Conservation (phyloP, 257 asterid genomes). For the Gynochthodes officinalis region DNA sequence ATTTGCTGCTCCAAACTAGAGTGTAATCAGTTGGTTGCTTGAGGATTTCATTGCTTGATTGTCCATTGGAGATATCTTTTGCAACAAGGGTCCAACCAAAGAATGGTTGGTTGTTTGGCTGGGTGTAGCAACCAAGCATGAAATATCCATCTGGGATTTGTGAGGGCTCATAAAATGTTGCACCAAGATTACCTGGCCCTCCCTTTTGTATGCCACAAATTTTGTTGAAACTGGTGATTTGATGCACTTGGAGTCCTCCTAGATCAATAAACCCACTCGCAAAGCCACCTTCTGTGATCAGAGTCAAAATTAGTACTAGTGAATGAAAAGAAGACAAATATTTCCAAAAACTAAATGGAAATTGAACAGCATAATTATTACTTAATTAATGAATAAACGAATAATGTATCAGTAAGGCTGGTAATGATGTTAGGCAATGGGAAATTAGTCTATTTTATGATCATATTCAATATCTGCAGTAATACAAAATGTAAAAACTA, state of each 20-base stretch:
- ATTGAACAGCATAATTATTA: too few species aligned
- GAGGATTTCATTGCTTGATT: constrained; percentile 34
- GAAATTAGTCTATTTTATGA: too few species aligned
- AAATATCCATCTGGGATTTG: constrained; percentile 73
- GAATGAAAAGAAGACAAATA: too few species aligned
- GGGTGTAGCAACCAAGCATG: constrained; percentile 75
- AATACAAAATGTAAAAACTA: not conserved
- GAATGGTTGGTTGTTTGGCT: constrained; percentile 60
- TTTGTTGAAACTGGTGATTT: constrained; percentile 46
- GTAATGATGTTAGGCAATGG: too few species aligned
- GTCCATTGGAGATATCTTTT: constrained; percentile 34
- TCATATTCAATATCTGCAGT: too few species aligned
- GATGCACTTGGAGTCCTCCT: constrained; percentile 65
- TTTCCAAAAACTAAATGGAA: too few species aligned
- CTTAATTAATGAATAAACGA: too few species aligned
- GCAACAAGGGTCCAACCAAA: constrained; percentile 76
- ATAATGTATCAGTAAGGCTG: too few species aligned
- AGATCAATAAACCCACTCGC: constrained; percentile 62
- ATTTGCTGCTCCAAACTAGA: constrained; percentile 38
- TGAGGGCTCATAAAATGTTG: constrained; percentile 74
- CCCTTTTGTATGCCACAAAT: constrained; percentile 47
- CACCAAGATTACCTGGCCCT: constrained; percentile 59
- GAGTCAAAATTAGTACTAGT: not conserved
- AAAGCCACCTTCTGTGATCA: constrained; percentile 51
- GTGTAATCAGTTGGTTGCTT: constrained; percentile 65